These are phyloP conservation scores for Protomyces gravidus DNA, from an alignment of 1,139 yeast genomes.

Conservation along the genomic window DNA sequence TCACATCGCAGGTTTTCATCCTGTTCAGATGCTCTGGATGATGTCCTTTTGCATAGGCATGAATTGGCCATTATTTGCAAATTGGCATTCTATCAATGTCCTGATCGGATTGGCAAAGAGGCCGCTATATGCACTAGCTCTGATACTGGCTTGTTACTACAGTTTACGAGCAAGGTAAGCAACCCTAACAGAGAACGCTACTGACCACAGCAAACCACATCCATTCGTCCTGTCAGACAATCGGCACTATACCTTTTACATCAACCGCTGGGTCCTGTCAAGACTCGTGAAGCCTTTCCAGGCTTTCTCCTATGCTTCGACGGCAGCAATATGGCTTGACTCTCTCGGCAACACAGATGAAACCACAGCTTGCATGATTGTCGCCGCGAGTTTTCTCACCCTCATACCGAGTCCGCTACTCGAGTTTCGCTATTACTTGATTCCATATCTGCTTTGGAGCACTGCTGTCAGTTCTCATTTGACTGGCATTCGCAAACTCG, in stretches of 20 bases:
- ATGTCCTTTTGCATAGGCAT: slow-evolving; percentile 60
- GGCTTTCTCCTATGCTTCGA: slow-evolving; percentile 45
- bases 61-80: slow-evolving; percentile 47
- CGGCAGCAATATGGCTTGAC: slow-evolving; percentile 72
- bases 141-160: background rate
- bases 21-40: slow-evolving; percentile 80
- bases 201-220: slow-evolving; percentile 63
- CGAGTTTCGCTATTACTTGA: slow-evolving; percentile 86
- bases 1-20: slow-evolving; percentile 65
- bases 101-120: background rate
- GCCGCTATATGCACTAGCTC: background rate
- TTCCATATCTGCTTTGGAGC: slow-evolving; percentile 76
- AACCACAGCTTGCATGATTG: slow-evolving; percentile 44
- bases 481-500: slow-evolving; percentile 41
- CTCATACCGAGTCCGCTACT: slow-evolving; percentile 84
- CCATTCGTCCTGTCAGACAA: slow-evolving; percentile 92
- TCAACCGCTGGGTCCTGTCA: slow-evolving; percentile 46
- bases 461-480: slow-evolving; percentile 43
- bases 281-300: slow-evolving; percentile 52
- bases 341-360: slow-evolving; percentile 46
- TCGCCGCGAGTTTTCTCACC: slow-evolving; percentile 55
- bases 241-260: slow-evolving; percentile 84
- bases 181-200: background rate
- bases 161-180: background rate
- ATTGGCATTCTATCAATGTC: background rate